These are phyloP conservation scores for Cercospora sp. DNA, from an alignment of 2,329 filamentous ascomycete species.

Conservation along the genomic window DNA sequence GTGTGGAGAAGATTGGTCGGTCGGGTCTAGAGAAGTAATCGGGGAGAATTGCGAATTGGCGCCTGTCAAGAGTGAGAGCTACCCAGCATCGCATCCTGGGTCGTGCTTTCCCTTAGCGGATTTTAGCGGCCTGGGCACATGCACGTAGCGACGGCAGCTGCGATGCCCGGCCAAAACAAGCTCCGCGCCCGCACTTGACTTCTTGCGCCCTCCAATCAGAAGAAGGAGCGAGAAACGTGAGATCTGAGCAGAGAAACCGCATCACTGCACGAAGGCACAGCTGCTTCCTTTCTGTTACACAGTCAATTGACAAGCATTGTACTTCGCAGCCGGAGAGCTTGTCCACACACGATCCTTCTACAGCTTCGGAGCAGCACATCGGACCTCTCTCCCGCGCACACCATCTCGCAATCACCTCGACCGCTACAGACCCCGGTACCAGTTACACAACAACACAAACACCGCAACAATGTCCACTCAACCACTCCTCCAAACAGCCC, in stretches of 20 bases:
- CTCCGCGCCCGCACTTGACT: slow-evolving; percentile 8
- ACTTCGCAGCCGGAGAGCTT: not conserved
- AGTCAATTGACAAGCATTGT: not conserved
- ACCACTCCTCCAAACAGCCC: slow-evolving; percentile 90
- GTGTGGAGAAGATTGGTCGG: not conserved
- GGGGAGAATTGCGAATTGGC: not conserved
- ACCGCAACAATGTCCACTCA: slow-evolving; percentile 78
- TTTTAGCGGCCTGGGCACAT: slow-evolving; percentile 3
- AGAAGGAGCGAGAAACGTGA: not conserved
- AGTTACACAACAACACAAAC: slow-evolving; percentile 12
- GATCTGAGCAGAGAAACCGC: not conserved
- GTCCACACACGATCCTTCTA: not conserved
- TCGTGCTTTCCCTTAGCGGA: slow-evolving; percentile 1
- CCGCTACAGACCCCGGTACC: not conserved
- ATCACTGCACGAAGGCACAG: not conserved
- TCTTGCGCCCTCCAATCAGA: not conserved
- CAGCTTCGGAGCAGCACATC: not conserved
- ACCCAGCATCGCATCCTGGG: not conserved
- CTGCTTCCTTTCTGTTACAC: not conserved
- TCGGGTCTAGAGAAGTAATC: not conserved
- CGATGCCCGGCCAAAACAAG: slow-evolving; percentile 6
- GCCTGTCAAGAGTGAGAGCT: not conserved
- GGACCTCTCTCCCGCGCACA: not conserved
- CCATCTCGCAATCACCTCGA: not conserved
- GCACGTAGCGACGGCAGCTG: not conserved